Conservation (phyloP, 2,329 filamentous ascomycete genomes). For the Fusarium sp. region DNA sequence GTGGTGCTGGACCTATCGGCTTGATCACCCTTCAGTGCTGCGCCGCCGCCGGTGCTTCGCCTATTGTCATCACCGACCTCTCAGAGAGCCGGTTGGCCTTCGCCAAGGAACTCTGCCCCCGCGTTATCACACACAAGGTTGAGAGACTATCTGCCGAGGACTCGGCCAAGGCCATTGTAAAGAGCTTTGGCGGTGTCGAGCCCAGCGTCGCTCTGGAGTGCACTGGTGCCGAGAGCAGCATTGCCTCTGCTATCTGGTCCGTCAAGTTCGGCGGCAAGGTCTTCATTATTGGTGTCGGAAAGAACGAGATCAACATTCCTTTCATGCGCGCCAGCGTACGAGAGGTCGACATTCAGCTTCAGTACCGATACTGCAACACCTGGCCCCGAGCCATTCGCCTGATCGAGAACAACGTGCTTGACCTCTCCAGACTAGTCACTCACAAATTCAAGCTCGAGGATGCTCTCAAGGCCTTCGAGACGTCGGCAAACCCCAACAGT, state of each 20-base stretch:
- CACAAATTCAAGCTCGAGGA: slow-evolving; percentile 88
- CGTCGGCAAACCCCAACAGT: slow-evolving; percentile 85
- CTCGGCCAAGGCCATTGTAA: slow-evolving; percentile 72
- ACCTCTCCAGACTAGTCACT: slow-evolving; percentile 84
- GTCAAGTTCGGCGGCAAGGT: slow-evolving; percentile 96
- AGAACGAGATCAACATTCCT: slow-evolving; percentile 93
- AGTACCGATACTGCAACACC: slow-evolving; percentile 96
- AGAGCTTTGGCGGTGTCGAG: slow-evolving; percentile 79
- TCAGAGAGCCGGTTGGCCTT: slow-evolving; percentile 86
- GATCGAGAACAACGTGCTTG: slow-evolving; percentile 83
- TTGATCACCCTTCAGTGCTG: slow-evolving; percentile 87
- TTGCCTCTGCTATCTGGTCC: slow-evolving; percentile 86
- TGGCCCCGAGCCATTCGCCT: slow-evolving; percentile 94
- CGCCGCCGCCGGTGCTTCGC: slow-evolving; percentile 86
- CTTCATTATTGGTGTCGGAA: slow-evolving; percentile 94
- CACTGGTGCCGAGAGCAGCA: slow-evolving; percentile 91
- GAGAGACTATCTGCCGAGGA: slow-evolving; percentile 73
- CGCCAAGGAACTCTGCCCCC: slow-evolving; percentile 82
- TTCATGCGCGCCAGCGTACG: slow-evolving; percentile 93
- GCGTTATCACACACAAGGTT: slow-evolving; percentile 82
- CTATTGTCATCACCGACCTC: slow-evolving; percentile 94
- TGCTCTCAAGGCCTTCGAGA: slow-evolving; percentile 88
- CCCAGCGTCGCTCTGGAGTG: slow-evolving; percentile 88
- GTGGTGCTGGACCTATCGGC: slow-evolving; percentile 93
- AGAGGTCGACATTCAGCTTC: slow-evolving; percentile 94